These are phyloP conservation scores for Copromyces sp. DNA, from an alignment of 495 filamentous ascomycete genomes.

Conservation along the genomic window DNA sequence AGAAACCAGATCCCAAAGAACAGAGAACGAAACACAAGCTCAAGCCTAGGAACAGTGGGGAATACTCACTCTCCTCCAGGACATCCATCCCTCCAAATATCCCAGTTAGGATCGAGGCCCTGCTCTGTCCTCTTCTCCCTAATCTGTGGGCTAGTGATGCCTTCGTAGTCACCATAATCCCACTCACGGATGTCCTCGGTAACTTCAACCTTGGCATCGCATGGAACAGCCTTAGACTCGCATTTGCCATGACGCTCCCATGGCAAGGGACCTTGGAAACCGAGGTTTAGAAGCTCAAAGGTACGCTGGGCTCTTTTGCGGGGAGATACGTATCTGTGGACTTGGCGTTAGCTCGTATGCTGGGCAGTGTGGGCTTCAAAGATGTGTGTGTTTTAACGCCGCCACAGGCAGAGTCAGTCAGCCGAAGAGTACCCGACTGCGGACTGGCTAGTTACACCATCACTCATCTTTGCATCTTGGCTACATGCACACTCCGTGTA, in stretches of 20 bases:
- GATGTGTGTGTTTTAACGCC: background rate
- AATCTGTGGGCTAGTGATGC: constrained; percentile 69
- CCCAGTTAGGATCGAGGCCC: constrained; percentile 51
- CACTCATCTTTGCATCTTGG: background rate
- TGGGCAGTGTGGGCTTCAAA: background rate
- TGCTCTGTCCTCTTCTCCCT: constrained; percentile 46
- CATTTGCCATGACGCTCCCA: constrained; percentile 34
- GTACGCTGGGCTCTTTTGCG: constrained; percentile 78
- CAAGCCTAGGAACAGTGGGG: background rate
- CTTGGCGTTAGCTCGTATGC: background rate
- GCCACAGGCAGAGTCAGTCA: background rate
- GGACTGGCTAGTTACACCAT: background rate
- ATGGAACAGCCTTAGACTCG: constrained; percentile 21
- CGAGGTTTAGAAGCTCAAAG: constrained; percentile 68
- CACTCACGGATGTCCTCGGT: constrained; percentile 80
- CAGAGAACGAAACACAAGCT: background rate
- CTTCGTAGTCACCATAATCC: constrained; percentile 96
- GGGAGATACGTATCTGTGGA: constrained; percentile 67
- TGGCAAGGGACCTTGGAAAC: constrained; percentile 30
- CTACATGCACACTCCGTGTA: background rate
- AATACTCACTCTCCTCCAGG: constrained; percentile 49
- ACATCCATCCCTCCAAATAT: constrained; percentile 82
- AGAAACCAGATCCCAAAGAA: background rate
- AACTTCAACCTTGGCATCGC: constrained; percentile 47
- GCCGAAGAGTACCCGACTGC: background rate